phyloP scores from a whole-genome alignment of 129 eudicot species.

The Erigeron canadensis region DNA sequence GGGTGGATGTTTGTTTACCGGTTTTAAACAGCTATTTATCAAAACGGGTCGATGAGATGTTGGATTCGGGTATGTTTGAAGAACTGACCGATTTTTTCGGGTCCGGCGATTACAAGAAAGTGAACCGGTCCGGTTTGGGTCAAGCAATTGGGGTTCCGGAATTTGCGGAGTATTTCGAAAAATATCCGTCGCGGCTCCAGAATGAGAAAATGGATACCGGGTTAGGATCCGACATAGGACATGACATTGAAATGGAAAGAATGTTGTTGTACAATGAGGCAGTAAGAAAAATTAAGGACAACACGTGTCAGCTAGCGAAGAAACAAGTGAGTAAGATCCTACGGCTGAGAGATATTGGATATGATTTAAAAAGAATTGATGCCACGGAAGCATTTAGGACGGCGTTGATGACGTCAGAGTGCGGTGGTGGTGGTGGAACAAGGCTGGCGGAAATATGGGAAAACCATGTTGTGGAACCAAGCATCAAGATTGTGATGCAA shows the following conservation, averaged over 20 bases:
- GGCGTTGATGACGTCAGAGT: conserved; percentile 41
- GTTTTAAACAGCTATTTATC: conserved; percentile 52
- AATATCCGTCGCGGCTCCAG: background rate
- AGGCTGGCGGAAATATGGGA: conserved; percentile 62
- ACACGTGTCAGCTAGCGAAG: conserved; percentile 82
- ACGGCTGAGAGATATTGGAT: conserved; percentile 74
- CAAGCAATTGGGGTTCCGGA: conserved; percentile 81
- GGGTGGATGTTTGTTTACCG: conserved; percentile 59
- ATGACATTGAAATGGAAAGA: conserved; percentile 7
- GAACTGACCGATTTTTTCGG: conserved; percentile 52
- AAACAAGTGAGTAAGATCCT: conserved; percentile 71
- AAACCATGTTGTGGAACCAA: conserved; percentile 67
- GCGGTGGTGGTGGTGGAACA: conserved; percentile 35
- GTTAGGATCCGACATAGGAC: too few species aligned
- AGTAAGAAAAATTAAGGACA: conserved; percentile 66
- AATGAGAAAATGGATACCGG: background rate
- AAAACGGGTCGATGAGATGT: conserved; percentile 83
- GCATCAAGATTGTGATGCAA: conserved; percentile 87
- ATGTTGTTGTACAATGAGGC: conserved; percentile 49
- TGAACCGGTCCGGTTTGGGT: conserved; percentile 42
- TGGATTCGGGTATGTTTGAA: conserved; percentile 76
- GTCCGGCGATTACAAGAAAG: conserved; percentile 22
- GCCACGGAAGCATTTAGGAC: conserved; percentile 77
- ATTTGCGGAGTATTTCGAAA: conserved; percentile 45
- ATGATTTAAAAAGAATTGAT: conserved; percentile 67